Base-by-base conservation (phyloP, 257 asterid species). In the Gentiana straminea region DNA sequence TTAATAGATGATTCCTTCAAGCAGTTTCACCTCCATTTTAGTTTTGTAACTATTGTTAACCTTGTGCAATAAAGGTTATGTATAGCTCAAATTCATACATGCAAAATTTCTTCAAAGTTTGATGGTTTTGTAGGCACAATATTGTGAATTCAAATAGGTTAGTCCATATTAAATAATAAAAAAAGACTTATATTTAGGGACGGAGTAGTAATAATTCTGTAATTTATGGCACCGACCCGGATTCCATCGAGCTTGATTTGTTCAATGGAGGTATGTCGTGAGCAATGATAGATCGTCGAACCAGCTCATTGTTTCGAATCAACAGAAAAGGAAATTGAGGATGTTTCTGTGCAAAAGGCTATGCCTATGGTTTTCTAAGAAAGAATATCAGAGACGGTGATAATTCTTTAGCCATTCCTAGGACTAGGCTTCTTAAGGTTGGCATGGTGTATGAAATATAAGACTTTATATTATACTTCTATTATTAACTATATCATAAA, bases 371-470 rank as follows among this genome's bases (percentile, higher is more conserved):
- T 68, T 81, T 83, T 49, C 63, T 83, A 33, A 55, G 93, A 73
- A 81, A 79, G 75, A 86, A 83, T 48, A 80, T 76, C 67, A 81
- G 95, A 35, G 68, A 83, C 57, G 86, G 88, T n/a, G 84, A 76
- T 54, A 81, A 77, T 52, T 8, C 58, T 33, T 48, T 83, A 72
- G 87, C 77, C 8, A 83, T 86, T 61, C 95, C 95, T 0, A 51
- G 70, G 46, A 69, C 69, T 3, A 75, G 76, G 79, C 86, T 81
- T 54, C 78, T 86, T 5, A 77, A 77, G 54, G 90, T 86, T 44
- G 94, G 95, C 45, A 86, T 86, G 90, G 78, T 82, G 0, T 86
- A 79, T 34, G 88, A 86, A 59, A 52, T 85, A 13, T 82, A 64
- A 72, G 24, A 15, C 24, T 15, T 15, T 15, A 15, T 15, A 15